Evolutionary conservation across 2,329 filamentous ascomycete genomes (phyloP), one percentile per base, ranked within the genome.

Genomic region (Fusarium coffeatum): DNA sequence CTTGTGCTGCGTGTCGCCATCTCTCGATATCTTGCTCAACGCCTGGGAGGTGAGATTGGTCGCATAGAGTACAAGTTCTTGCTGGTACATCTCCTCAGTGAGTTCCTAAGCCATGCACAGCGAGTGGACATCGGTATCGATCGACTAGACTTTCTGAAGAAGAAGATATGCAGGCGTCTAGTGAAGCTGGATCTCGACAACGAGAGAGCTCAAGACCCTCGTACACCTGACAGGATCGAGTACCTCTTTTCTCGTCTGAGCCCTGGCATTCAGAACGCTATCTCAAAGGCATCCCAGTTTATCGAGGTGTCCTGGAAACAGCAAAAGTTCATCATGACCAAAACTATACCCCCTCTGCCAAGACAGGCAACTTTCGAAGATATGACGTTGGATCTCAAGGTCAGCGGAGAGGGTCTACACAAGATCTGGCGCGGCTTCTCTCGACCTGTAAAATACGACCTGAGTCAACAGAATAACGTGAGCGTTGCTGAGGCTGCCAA

Each of bases 1-100:
- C 84, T 93, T 0, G 80, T 89, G 1, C 75, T 92, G 16, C 86
- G 89, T 1, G 89, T 92, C 10, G 81, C 83, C 0, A 73, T 88
- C 3, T 84, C 89, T 48, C 83, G 89, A 1, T 80, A 85, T 10
- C 79, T 92, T 0, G 79, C 16, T 13, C 13, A 84, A 81, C 4
- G 68, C 70, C 47, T 74, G 1, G 78, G 83, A 3, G 66, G 68
- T 2, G 71, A 73, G 20, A 41, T 55, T 59, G 74, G 66, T 7
- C 72, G 72, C 15, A 53, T 83, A 1, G 80, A 83, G 42, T 92
- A 90, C 81, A 92, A 92, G 70, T 81, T 85, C 23, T 70, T 90
- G 16, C 80, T 90, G 23, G 83, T 80, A 50, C 62, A 81, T 12
- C 53, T 89, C 1, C 72, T 90, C 4, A 76, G 83, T 0, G 71